Evolutionary conservation across 2,329 filamentous ascomycete species (phyloP), one percentile per base, ranked within the genome.

Genomic region (Sporothrix globosa): DNA sequence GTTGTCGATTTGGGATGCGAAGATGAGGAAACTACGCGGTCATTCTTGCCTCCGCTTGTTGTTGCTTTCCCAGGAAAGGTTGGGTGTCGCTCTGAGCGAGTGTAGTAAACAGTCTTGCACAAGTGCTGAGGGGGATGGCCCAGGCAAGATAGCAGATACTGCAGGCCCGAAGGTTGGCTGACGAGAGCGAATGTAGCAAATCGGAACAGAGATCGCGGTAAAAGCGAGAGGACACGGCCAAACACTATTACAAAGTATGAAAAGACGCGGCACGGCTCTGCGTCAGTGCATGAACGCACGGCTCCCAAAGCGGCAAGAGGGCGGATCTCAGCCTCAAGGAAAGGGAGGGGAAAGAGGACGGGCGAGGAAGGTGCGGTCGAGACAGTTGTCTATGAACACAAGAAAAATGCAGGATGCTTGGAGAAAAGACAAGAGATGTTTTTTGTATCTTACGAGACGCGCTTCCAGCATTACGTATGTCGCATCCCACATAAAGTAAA

Each of bases 401-500:
- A n/a, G 44, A 46, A 19, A 34, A 24, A 19, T 19, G 21, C 53
- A 46, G 14, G n/a, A 13, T 41, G 11, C 34, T 19, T 21, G 34
- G 39, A 21, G 3, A 14, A 44, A 17, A 34, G 34, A 9, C 34
- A 66, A 52, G 19, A n/a, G 9, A 21, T 3, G n/a, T 9, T 21
- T 21, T 21, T 44, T 61, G 34, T 39, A 52, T 34, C 2, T 4
- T 7, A 21, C 27, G 19, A 61, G 11, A 65, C 27, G 14, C 56
- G 58, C 39, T 61, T 21, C 24, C 39, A 24, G 63, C 46, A 65
- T 70, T 70, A 68, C 69, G 54, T 70, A 68, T 70, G 69, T 50
- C 27, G 68, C 27, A 63, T 63, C 17, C 56, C 24, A 69, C 48
- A 39, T 34, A 52, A 9, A 17, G 17, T 3, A 1, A 39, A 41